phyloP scores from a whole-genome alignment of 2,329 filamentous ascomycete species.

The Phyllosticta paracitricarpa region DNA sequence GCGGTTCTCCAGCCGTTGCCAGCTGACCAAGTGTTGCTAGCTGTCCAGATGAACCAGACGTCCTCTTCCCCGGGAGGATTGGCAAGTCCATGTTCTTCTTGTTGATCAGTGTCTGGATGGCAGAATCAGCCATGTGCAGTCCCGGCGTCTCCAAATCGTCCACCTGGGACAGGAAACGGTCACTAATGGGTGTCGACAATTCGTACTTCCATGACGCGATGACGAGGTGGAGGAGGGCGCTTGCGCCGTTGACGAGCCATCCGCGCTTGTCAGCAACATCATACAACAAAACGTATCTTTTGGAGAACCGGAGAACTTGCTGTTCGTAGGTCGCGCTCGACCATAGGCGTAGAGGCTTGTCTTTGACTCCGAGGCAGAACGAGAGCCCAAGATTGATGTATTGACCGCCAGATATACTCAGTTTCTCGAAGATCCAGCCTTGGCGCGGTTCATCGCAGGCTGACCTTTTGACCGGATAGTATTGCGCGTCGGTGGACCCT shows the following conservation, averaged over 20 bases:
- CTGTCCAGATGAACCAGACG: no score
- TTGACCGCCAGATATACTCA: background rate
- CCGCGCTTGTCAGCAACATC: conserved; percentile 20
- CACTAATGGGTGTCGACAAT: no score
- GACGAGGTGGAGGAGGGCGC: conserved; percentile 28
- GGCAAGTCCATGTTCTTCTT: background rate
- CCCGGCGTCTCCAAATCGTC: no score
- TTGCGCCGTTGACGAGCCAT: conserved; percentile 29
- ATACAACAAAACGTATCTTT: conserved; percentile 19
- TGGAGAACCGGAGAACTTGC: background rate
- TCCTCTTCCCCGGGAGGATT: background rate
- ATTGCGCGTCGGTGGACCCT: no score
- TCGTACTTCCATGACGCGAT: background rate
- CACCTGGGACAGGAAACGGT: background rate
- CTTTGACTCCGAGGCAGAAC: background rate
- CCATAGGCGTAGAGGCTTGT: background rate
- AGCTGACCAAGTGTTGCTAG: no score
- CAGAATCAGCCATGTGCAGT: no score
- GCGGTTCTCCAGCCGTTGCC: background rate
- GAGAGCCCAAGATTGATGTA: background rate
- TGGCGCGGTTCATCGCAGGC: no score
- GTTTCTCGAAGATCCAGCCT: background rate
- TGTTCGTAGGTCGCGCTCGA: background rate
- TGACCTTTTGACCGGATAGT: no score
- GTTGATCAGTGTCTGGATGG: background rate